Conservation (phyloP, 2,329 filamentous ascomycete genomes). For the Graphilbum sp. region DNA sequence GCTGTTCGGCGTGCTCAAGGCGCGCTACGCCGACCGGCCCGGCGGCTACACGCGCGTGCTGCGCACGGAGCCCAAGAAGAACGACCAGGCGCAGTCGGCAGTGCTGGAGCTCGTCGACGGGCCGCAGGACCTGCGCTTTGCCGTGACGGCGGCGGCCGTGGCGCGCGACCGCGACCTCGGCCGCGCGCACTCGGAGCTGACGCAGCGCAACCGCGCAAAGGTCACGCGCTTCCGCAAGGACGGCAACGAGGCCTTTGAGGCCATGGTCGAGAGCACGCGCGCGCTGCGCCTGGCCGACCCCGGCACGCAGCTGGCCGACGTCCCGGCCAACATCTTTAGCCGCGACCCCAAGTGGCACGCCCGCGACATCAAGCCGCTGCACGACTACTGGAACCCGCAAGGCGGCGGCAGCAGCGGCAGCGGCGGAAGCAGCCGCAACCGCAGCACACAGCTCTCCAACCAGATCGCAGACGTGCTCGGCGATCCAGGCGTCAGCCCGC, state of each 20-base stretch:
- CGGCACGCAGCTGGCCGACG: conserved; percentile 9
- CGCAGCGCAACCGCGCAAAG: conserved; percentile 64
- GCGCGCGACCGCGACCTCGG: conserved; percentile 44
- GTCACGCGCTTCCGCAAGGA: conserved; percentile 58
- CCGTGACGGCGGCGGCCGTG: conserved; percentile 76
- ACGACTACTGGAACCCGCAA: conserved; percentile 6
- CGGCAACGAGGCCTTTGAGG: conserved; percentile 52
- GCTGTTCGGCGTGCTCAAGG: conserved; percentile 67
- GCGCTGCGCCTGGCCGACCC: conserved; percentile 16
- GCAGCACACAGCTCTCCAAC: not conserved
- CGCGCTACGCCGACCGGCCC: conserved; percentile 61
- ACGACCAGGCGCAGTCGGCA: conserved; percentile 75
- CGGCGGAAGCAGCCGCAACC: not conserved
- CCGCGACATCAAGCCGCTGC: conserved; percentile 4
- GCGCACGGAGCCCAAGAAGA: conserved; percentile 68
- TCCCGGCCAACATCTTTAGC: conserved; percentile 5
- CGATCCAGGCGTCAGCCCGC: not conserved
- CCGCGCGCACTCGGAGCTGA: conserved; percentile 50
- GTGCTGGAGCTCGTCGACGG: conserved; percentile 94
- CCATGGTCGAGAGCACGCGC: conserved; percentile 34
- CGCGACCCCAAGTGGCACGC: conserved; percentile 1
- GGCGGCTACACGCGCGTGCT: conserved; percentile 94
- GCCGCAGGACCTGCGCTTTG: conserved; percentile 84
- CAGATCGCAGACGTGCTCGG: not conserved
- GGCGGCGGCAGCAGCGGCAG: not conserved